Conservation (phyloP, 2,329 filamentous ascomycete species). For the Cytospora chrysosperma region DNA sequence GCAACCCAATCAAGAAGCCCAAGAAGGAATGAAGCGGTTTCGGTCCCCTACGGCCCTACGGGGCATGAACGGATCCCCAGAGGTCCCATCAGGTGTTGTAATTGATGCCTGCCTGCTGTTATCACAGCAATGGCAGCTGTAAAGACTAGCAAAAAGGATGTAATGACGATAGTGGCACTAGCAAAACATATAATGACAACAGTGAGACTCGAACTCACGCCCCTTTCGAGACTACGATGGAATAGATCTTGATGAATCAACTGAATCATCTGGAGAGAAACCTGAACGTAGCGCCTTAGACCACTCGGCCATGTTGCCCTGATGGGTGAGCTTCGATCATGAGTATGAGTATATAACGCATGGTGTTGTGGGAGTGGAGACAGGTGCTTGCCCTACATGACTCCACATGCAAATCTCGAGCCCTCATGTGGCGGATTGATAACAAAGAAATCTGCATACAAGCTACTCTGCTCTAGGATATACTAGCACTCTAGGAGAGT, state of each 20-base stretch:
- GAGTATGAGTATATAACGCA: not conserved
- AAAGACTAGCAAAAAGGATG: no score
- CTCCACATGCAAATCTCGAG: no score
- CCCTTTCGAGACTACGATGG: conserved; percentile 5
- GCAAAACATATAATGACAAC: not conserved
- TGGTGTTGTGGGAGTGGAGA: not conserved
- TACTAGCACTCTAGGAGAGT: no score
- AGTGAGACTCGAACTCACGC: conserved; percentile 1
- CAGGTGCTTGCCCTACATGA: not conserved
- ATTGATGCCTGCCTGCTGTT: not conserved
- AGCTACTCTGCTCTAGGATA: no score
- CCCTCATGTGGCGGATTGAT: no score
- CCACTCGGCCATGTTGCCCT: not conserved
- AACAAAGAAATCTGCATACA: no score
- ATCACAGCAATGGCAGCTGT: not conserved
- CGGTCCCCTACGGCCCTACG: not conserved
- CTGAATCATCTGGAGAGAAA: no score
- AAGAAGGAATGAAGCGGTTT: conserved; percentile 25
- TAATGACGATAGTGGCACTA: no score
- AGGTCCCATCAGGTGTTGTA: not conserved
- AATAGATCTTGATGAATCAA: no score
- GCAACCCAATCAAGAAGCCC: conserved; percentile 39
- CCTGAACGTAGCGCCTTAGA: conserved; percentile 6
- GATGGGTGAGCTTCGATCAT: no score
- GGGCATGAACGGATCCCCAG: not conserved